Evolutionary conservation across 202 grass and related monocot species (phyloP).

Genomic region (Panicum virgatum): DNA sequence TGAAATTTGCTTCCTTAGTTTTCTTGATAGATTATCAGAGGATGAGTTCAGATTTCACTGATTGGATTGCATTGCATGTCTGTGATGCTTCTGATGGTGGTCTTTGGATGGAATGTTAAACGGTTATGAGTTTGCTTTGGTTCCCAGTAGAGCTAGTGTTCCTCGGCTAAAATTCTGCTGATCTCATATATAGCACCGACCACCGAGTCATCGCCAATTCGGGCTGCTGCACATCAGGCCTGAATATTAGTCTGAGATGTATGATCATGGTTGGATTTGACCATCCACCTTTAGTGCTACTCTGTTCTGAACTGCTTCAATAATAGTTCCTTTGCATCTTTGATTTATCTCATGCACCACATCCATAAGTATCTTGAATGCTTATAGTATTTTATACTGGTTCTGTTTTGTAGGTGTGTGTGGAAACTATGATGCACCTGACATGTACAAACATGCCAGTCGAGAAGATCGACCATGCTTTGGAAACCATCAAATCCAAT

Average conservation of each 20-base stretch:
- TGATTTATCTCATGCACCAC: background rate
- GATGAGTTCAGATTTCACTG: background rate
- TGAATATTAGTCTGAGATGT: background rate
- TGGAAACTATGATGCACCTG: slow-evolving; percentile 96
- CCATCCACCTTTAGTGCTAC: background rate
- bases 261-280: slow-evolving; percentile 10
- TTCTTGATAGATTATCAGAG: background rate
- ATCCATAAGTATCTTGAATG: background rate
- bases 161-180: background rate
- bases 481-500: slow-evolving; percentile 74
- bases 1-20: background rate
- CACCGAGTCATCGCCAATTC: background rate
- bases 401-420: slow-evolving; percentile 65
- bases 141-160: background rate
- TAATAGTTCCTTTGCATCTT: slow-evolving; percentile 15
- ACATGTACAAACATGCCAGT: slow-evolving; percentile 95
- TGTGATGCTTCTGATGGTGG: background rate
- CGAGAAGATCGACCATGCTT: slow-evolving; percentile 84
- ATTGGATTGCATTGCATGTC: background rate
- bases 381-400: background rate
- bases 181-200: background rate
- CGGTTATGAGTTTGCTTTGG: background rate
- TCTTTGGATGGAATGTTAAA: background rate
- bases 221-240: background rate
- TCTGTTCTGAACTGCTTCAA: background rate